Evolutionary conservation across 345 rosid genomes (phyloP).

Genomic region (Syzygium aqueum): DNA sequence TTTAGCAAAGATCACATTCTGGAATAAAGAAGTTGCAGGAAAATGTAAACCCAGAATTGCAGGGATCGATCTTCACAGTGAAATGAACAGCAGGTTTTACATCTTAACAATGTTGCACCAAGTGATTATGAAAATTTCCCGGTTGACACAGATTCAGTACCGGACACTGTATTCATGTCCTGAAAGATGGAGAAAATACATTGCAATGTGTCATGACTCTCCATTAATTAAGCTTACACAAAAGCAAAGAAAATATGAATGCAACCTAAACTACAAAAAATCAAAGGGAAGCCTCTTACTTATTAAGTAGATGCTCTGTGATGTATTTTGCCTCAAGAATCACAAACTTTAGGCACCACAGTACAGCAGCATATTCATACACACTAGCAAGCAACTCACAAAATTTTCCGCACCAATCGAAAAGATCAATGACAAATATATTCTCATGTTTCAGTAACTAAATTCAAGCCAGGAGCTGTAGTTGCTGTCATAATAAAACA

Average conservation of each 20-base stretch:
- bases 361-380: neutral
- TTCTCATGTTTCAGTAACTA: neutral
- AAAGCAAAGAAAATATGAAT: neutral
- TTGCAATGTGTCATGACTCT: neutral
- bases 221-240: neutral
- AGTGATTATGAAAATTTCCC: neutral
- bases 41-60: neutral
- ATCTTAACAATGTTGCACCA: neutral
- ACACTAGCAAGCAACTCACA: neutral
- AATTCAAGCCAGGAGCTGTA: neutral
- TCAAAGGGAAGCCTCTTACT: neutral
- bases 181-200: neutral
- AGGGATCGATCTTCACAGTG: neutral
- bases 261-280: neutral
- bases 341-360: neutral
- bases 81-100: neutral
- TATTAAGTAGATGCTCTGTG: neutral
- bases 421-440: neutral
- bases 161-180: neutral
- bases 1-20: neutral
- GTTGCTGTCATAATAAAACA: neutral
- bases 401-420: accelerated
- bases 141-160: neutral
- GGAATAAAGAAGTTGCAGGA: neutral
- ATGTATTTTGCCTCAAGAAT: neutral